Evolutionary conservation across 441 rosid genomes (phyloP), one percentile per base, ranked within the genome.

Genomic region (Gossypium davidsonii): DNA sequence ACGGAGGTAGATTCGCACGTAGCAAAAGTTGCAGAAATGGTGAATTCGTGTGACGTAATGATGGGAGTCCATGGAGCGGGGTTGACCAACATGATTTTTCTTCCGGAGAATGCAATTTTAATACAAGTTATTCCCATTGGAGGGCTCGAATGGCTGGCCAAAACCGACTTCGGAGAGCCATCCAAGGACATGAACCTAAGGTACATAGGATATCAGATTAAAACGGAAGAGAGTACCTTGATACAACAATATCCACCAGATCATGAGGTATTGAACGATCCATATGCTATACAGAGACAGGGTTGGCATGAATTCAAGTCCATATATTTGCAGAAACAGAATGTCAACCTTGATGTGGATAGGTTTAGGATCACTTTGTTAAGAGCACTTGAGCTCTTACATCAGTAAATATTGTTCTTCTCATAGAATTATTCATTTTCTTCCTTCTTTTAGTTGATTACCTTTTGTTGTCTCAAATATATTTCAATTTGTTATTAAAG

Each of bases 21-120:
- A 0, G 60, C 85, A 6, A 80, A 73, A 11, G 81, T 89, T n/a
- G 84, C 94, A 0, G 75, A 78, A 42, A 73, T 74, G 1, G 87
- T 90, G 70, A 93, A 90, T 70, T 89, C 92, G 0, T 93, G 97
- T 61, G 97, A 91, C 52, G 94, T 82, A 17, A 75, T 90, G 77
- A 37, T 93, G 75, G 97, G 94, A 42, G 90, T 93, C 51, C 98
- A 90, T 70, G 96, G 98, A 64, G 98, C 97, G 23, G 97, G 94
- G 14, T 62, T 93, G 8, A 88, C 98, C 12, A 93, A 93, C 85
- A 84, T 90, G 73, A 84, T 91, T 25, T 93, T 91, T 71, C 83
- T 91, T 17, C 98, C 96, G 2, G 93, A 86, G 6, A 83, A 89
- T 28, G 98, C 92, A 17, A 76, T 89, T 4, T 56, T 89, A 66